A percentile compares a stretch with the other conserved stretches of the same genome.
Conservation (phyloP, 257 asterid genomes). For the Gynochthodes officinalis region DNA sequence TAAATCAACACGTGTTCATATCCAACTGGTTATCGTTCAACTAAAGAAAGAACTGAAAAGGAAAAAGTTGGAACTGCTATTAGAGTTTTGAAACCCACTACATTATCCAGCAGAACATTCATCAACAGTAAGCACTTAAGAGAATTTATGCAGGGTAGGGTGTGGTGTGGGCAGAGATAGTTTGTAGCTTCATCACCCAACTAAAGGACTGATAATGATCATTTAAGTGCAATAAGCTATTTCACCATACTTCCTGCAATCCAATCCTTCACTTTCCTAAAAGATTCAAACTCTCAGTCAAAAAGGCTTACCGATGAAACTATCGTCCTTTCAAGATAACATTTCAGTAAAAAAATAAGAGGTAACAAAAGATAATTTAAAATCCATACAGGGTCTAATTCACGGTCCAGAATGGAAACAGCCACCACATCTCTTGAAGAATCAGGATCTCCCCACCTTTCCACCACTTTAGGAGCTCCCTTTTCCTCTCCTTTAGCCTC, state of each 20-base stretch:
- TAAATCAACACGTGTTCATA: not conserved
- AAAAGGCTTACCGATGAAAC: not conserved
- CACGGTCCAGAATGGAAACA: constrained; percentile 61
- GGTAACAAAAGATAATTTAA: not conserved
- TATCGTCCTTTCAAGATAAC: not conserved
- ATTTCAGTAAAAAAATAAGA: not conserved
- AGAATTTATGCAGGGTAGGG: no score
- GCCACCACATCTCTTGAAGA: constrained; percentile 62
- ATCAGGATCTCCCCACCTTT: constrained; percentile 90
- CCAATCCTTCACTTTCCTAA: not conserved
- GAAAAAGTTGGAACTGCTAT: not conserved
- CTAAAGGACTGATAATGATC: not conserved
- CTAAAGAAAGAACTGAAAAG: not conserved
- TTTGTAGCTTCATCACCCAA: not conserved
- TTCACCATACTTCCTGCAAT: not conserved
- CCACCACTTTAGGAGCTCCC: constrained; percentile 64
- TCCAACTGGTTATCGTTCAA: not conserved
- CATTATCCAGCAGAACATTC: not conserved
- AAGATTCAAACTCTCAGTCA: not conserved
- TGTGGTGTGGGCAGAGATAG: not conserved
- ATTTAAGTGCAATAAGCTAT: not conserved
- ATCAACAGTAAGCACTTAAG: not conserved
- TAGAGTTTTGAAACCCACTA: not conserved
- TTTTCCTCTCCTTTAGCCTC: constrained; percentile 52
- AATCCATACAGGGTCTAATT: constrained; percentile 66